Conservation (phyloP, 2,329 filamentous ascomycete genomes). For the Aspergillus sp. region DNA sequence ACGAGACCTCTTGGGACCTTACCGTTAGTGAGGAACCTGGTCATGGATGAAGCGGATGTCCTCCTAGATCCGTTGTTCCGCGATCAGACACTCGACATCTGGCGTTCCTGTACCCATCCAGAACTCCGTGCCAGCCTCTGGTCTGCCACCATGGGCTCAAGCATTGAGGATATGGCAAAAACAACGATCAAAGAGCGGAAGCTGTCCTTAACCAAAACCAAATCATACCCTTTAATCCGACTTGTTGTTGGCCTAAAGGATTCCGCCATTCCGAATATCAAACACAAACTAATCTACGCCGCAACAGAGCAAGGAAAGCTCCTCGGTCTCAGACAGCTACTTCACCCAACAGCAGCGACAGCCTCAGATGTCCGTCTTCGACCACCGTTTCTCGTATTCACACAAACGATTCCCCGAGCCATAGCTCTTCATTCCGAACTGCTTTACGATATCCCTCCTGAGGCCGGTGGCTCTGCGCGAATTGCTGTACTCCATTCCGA, state of each 20-base stretch:
- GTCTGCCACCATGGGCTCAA: slow-evolving; percentile 97
- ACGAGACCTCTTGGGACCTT: slow-evolving; percentile 52
- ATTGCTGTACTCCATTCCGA: slow-evolving; percentile 90
- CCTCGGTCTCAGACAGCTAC: slow-evolving; percentile 81
- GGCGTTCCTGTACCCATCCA: slow-evolving; percentile 72
- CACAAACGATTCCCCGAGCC: slow-evolving; percentile 90
- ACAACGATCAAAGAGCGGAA: slow-evolving; percentile 63
- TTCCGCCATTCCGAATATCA: slow-evolving; percentile 87
- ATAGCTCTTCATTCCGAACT: slow-evolving; percentile 85
- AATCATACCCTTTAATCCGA: slow-evolving; percentile 62
- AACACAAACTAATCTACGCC: slow-evolving; percentile 85
- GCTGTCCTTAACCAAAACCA: slow-evolving; percentile 19
- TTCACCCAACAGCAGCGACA: slow-evolving; percentile 68
- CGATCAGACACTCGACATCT: slow-evolving; percentile 81
- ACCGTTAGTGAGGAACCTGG: slow-evolving; percentile 68
- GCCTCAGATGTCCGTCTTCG: slow-evolving; percentile 57
- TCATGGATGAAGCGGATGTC: slow-evolving; percentile 94
- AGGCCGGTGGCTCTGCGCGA: slow-evolving; percentile 78
- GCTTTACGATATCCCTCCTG: slow-evolving; percentile 87
- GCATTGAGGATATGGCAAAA: slow-evolving; percentile 75
- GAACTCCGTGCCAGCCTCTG: slow-evolving; percentile 77
- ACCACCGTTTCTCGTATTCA: slow-evolving; percentile 92
- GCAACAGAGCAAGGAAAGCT: slow-evolving; percentile 93
- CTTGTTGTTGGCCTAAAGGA: slow-evolving; percentile 96
- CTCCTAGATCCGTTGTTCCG: slow-evolving; percentile 88